A percentile compares a stretch with the other conserved stretches of the same genome.
Evolutionary conservation across 2,329 filamentous ascomycete genomes (phyloP).

Genomic region (Aspergillus glaucus): DNA sequence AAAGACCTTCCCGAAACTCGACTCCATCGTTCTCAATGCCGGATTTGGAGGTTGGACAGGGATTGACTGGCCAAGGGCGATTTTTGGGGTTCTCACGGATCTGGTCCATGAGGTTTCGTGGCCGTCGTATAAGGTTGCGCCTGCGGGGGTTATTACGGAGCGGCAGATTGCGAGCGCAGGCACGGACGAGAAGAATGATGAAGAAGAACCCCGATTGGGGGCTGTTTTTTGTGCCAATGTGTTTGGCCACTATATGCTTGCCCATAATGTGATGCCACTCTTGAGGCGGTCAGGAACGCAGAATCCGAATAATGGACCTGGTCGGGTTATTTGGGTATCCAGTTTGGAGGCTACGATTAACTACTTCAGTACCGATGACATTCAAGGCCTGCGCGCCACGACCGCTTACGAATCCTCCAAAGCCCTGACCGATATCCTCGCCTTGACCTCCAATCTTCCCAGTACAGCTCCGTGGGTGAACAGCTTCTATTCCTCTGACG

Average conservation of each 20-base stretch:
- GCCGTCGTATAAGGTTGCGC: constrained; percentile 67
- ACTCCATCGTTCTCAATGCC: constrained; percentile 77
- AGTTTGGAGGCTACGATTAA: constrained; percentile 65
- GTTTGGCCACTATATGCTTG: constrained; percentile 90
- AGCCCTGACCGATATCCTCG: constrained; percentile 75
- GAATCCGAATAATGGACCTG: constrained; percentile 35
- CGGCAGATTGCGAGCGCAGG: constrained; percentile 41
- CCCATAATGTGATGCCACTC: constrained; percentile 71
- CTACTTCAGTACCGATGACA: constrained; percentile 59
- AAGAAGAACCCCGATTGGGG: constrained; percentile 54
- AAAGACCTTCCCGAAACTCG: constrained; percentile 59
- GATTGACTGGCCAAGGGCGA: constrained; percentile 61
- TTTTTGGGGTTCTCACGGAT: constrained; percentile 55
- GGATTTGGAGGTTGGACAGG: constrained; percentile 82
- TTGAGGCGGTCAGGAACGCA: constrained; percentile 46
- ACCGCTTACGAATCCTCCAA: constrained; percentile 81
- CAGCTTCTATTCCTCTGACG: constrained; percentile 48
- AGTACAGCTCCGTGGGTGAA: constrained; percentile 53
- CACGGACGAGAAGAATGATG: constrained; percentile 29
- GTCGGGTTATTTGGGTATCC: constrained; percentile 78
- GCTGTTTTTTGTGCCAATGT: constrained; percentile 86
- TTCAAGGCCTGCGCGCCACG: constrained; percentile 62
- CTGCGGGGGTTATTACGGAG: constrained; percentile 49
- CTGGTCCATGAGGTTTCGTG: constrained; percentile 64
- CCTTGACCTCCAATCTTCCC: constrained; percentile 65